Evolutionary conservation across 1,284 basidiomycete species (phyloP), one percentile per base, ranked within the genome.

Genomic region (Marasmius sp.): DNA sequence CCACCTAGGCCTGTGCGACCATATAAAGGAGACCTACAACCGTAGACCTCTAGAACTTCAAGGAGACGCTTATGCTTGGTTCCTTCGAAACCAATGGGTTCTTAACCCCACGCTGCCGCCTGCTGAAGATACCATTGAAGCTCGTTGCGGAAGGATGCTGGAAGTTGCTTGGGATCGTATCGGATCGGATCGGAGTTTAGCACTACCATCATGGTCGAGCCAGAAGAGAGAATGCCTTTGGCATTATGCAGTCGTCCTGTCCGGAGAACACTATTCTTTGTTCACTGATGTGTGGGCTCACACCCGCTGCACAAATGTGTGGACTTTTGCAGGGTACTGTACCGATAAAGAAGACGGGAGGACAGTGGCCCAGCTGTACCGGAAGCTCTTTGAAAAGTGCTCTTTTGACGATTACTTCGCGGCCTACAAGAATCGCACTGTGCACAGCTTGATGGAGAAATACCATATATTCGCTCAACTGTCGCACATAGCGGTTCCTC

Each of bases 61-160:
- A 43, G 72, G 74, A 9, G 64, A 58, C 11, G 74, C 71, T 59
- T 77, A 72, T 58, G 62, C 68, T 0, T 78, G 77, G 76, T 74
- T 78, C 57, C 65, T 76, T 22, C 5, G 71, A 61, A 72, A 79
- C 61, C 69, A 73, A 59, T 67, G 69, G 39, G 52, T 77, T 3
- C 57, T 77, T 11, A 71, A 76, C 49, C 18, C 18, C n/a, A 59
- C 58, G 22, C 34, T 61, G n/a, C 55, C 66, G 38, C 36, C 49
- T 60, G 62, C 4, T 2, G 43, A 6, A 6, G 38, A 37, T 18
- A 10, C 14, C 14, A 16, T 52, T 6, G 10, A 45, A 6, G 33
- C 18, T 20, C 18, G 12, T 6, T 16, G 20, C 33, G 18, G 22
- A n/a, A 52, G 47, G 33, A 51, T 45, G 48, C 16, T 14, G 37